Percentiles rank a stretch among this genome's conserved stretches.
phyloP scores from a whole-genome alignment of 1,284 basidiomycete species.

The Cutaneotrichosporon sp. region DNA sequence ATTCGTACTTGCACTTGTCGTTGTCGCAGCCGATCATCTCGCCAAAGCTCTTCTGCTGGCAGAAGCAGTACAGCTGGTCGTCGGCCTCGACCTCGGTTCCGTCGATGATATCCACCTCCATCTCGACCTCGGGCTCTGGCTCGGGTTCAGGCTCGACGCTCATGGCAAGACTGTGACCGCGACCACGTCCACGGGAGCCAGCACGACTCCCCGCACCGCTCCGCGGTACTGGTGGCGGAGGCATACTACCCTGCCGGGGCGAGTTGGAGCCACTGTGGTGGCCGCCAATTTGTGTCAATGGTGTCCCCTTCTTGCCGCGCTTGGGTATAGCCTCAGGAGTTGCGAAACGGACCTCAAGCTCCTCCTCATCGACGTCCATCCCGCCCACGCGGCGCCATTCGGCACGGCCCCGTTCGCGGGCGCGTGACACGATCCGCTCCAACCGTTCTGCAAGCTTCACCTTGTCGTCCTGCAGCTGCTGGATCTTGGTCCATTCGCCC shows the following conservation, averaged over 20 bases:
- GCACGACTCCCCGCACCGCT: neutral
- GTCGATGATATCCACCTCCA: conserved; percentile 31
- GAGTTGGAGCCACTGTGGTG: neutral
- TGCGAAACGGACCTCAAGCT: neutral
- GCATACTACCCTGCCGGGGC: conserved; percentile 11
- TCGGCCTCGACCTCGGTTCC: conserved; percentile 41
- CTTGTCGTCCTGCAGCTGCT: conserved; percentile 51
- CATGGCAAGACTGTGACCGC: conserved; percentile 1
- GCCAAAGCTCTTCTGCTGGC: conserved; percentile 80
- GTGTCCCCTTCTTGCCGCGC: conserved; percentile 5
- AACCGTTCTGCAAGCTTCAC: conserved; percentile 47
- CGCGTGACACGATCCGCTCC: conserved; percentile 45
- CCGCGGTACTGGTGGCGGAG: conserved; percentile 19
- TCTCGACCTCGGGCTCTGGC: conserved; percentile 7
- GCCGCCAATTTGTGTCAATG: conserved; percentile 9
- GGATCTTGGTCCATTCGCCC: conserved; percentile 49
- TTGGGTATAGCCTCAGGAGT: neutral
- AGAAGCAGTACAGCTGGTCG: conserved; percentile 77
- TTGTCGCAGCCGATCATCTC: conserved; percentile 97
- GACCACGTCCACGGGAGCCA: neutral
- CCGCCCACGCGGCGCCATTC: conserved; percentile 51
- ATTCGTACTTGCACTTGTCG: conserved; percentile 77
- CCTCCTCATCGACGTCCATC: conserved; percentile 41
- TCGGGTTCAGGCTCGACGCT: conserved; percentile 7
- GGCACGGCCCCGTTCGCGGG: conserved; percentile 42